Percentiles rank a stretch among this genome's conserved stretches.
These are phyloP conservation scores for Blumeria hordei DNA, from an alignment of 2,329 filamentous ascomycete species.

Conservation along the genomic window DNA sequence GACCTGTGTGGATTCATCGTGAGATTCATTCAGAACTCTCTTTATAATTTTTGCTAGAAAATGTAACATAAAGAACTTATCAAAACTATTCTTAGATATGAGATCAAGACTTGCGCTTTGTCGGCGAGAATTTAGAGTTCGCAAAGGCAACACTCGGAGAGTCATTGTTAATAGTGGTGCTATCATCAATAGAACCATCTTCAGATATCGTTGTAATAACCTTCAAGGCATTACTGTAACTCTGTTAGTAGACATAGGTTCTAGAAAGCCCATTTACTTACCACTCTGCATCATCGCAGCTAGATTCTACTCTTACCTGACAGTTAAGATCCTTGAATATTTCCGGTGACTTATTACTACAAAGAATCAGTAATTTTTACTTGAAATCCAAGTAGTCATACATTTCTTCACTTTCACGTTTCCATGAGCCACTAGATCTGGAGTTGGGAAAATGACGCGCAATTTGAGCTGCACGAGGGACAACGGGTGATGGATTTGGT, in stretches of 20 bases:
- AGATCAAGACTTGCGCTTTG: slow-evolving; percentile 11
- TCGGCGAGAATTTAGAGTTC: slow-evolving; percentile 11
- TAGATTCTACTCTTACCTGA: slow-evolving; percentile 7
- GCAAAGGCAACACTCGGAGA: slow-evolving; percentile 12
- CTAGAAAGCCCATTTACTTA: slow-evolving; percentile 5
- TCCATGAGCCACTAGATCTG: slow-evolving; percentile 13
- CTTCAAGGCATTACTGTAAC: slow-evolving; percentile 4
- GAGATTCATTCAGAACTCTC: too few species aligned
- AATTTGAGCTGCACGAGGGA: slow-evolving; percentile 13
- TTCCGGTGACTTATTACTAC: slow-evolving; percentile 7
- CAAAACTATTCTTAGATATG: neutral
- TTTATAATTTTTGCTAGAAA: too few species aligned
- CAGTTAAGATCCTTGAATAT: slow-evolving; percentile 15
- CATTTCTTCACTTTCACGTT: slow-evolving; percentile 11
- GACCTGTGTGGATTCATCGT: too few species aligned
- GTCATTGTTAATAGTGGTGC: slow-evolving; percentile 13
- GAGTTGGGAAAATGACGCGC: slow-evolving; percentile 12
- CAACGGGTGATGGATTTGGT: slow-evolving; percentile 16
- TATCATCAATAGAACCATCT: slow-evolving; percentile 14
- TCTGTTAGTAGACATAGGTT: neutral
- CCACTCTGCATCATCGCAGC: slow-evolving; percentile 2
- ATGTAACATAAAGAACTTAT: too few species aligned
- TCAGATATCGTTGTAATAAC: slow-evolving; percentile 14
- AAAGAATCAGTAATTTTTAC: slow-evolving; percentile 5
- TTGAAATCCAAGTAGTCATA: slow-evolving; percentile 1